A percentile compares a stretch with the other conserved stretches of the same genome.
Conservation (phyloP, 139 green algal genomes). For the Chlamydomonas sphaeroides region DNA sequence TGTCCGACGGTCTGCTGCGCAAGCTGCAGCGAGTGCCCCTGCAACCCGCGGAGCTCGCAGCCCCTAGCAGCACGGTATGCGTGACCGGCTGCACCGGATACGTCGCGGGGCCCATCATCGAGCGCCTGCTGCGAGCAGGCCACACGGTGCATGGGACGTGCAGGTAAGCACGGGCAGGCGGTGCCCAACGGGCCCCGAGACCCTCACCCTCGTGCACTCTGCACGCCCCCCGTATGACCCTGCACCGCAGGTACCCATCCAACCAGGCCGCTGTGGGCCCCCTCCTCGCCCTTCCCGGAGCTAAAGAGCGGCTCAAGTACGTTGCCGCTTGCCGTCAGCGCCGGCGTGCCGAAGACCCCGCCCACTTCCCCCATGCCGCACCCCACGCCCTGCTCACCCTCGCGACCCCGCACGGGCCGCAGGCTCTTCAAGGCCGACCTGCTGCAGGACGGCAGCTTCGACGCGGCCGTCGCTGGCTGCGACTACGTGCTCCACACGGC, state of each 20-base stretch:
- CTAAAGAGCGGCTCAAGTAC: not conserved
- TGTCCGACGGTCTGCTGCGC: no score
- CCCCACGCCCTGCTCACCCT: not conserved
- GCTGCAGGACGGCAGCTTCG: constrained; percentile 9
- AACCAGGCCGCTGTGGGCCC: not conserved
- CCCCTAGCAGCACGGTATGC: not conserved
- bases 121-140: constrained; percentile 49
- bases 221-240: not conserved
- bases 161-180: not conserved
- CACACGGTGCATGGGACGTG: constrained; percentile 58
- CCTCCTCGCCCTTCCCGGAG: constrained; percentile 42
- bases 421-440: constrained; percentile 45
- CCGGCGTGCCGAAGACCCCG: not conserved
- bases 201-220: no score
- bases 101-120: constrained; percentile 45
- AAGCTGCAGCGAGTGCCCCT: not conserved
- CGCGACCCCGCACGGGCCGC: not conserved
- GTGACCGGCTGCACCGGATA: constrained; percentile 38
- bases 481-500: constrained; percentile 54
- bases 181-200: no score
- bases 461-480: constrained; percentile 31
- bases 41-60: not conserved
- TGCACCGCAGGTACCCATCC: not conserved
- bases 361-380: not conserved
- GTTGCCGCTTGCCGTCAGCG: no score